phyloP scores from a whole-genome alignment of 2,329 filamentous ascomycete genomes.

The Nemania sp. region DNA sequence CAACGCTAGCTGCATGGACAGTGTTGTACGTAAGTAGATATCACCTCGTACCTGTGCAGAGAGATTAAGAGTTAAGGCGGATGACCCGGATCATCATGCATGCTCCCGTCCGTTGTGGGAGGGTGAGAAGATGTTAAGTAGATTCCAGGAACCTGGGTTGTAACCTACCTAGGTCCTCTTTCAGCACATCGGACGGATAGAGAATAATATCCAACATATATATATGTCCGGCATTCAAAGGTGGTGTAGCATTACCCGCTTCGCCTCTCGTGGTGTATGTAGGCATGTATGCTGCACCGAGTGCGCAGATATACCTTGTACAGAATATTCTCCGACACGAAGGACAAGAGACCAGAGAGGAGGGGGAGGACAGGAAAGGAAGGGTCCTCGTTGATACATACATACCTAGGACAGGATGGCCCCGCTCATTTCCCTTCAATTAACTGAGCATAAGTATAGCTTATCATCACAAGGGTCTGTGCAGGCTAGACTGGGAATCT shows the following conservation, averaged over 20 bases:
- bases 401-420: slow-evolving; percentile 9
- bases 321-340: not conserved
- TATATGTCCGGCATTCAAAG: not conserved
- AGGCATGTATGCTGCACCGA: too few species aligned
- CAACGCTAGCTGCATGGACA: not conserved
- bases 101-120: slow-evolving; percentile 10
- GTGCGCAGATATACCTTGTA: not conserved
- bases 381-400: not conserved
- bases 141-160: slow-evolving; percentile 28
- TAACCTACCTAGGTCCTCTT: not conserved
- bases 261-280: not conserved
- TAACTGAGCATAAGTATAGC: slow-evolving; percentile 1
- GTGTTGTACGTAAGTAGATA: slow-evolving; percentile 2
- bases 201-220: slow-evolving; percentile 10
- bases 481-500: not conserved
- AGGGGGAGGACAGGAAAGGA: slow-evolving; percentile 12
- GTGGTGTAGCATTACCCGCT: not conserved
- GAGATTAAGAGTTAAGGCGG: slow-evolving; percentile 16
- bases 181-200: slow-evolving; percentile 13
- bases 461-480: slow-evolving; percentile 12
- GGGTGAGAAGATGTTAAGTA: slow-evolving; percentile 5
- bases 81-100: slow-evolving; percentile 37
- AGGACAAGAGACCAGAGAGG: slow-evolving; percentile 15
- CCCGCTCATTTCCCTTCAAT: slow-evolving; percentile 31
- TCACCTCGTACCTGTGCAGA: slow-evolving; percentile 18